Percentiles rank a stretch among this genome's conserved stretches.
These are phyloP conservation scores for Fagus crenata DNA, from an alignment of 306 rosid species.

Conservation along the genomic window DNA sequence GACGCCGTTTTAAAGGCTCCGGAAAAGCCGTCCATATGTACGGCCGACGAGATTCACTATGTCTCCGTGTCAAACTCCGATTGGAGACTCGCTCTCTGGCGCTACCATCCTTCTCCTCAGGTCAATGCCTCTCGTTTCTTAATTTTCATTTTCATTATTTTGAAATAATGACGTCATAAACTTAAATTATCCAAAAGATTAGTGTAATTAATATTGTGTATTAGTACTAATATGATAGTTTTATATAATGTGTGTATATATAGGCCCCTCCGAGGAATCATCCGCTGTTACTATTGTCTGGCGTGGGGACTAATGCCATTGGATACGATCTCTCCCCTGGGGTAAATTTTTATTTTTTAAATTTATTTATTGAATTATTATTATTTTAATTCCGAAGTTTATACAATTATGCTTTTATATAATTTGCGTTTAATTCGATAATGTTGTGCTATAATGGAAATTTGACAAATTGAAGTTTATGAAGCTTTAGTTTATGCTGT, in stretches of 20 bases:
- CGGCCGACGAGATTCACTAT: constrained; percentile 96
- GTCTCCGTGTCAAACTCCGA: constrained; percentile 75
- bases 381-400: no score
- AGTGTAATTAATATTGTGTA: not conserved
- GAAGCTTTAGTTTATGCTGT: no score
- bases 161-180: not conserved
- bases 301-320: constrained; percentile 96
- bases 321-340: constrained; percentile 93
- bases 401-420: not conserved
- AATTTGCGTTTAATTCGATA: not conserved
- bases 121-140: constrained; percentile 24
- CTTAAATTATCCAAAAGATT: not conserved
- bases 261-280: constrained; percentile 91
- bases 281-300: constrained; percentile 82
- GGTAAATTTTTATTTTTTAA: constrained; percentile 34
- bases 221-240: not conserved
- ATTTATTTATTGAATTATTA: not conserved
- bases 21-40: constrained; percentile 79
- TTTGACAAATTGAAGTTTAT: no score
- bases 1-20: constrained; percentile 37
- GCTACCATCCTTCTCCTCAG: constrained; percentile 76
- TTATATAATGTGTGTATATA: not conserved
- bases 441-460: no score
- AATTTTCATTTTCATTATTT: not conserved
- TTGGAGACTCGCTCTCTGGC: constrained; percentile 98